Conservation (phyloP, 768 basidiomycete species). For the Podaxis mareebaensis region DNA sequence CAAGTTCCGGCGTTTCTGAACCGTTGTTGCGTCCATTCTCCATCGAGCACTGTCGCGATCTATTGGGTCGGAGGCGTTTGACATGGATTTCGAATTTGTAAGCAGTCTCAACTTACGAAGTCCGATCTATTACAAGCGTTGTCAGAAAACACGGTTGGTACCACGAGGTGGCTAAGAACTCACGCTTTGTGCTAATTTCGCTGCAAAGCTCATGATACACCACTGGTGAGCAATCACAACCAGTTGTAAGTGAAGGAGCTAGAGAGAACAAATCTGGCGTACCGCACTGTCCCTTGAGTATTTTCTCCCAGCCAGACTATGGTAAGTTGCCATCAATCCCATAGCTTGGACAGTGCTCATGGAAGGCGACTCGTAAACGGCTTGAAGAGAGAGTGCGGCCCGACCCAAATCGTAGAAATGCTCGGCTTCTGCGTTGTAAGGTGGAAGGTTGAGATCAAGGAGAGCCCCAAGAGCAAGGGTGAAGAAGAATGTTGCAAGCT, state of each 20-base stretch:
- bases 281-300: conserved; percentile 47
- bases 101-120: conserved; percentile 46
- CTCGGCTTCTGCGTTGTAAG: conserved; percentile 62
- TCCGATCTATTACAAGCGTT: conserved; percentile 43
- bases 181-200: conserved; percentile 62
- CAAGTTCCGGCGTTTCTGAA: conserved; percentile 60
- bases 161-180: conserved; percentile 17
- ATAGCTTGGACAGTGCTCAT: conserved; percentile 59
- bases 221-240: conserved; percentile 33
- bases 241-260: conserved; percentile 18
- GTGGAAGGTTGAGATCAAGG: conserved; percentile 49
- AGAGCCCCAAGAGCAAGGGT: conserved; percentile 62
- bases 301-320: conserved; percentile 52
- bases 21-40: conserved; percentile 57
- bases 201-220: conserved; percentile 54
- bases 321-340: conserved; percentile 59
- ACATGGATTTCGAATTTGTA: neutral
- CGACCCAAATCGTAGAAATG: conserved; percentile 59
- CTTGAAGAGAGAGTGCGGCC: conserved; percentile 50
- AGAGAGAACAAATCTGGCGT: conserved; percentile 25
- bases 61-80: conserved; percentile 24
- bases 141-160: neutral
- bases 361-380: conserved; percentile 55
- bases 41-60: conserved; percentile 75
- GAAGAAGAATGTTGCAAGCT: conserved; percentile 56